Conservation (phyloP, 2,329 filamentous ascomycete genomes). For the Phyllosticta citribraziliensis region DNA sequence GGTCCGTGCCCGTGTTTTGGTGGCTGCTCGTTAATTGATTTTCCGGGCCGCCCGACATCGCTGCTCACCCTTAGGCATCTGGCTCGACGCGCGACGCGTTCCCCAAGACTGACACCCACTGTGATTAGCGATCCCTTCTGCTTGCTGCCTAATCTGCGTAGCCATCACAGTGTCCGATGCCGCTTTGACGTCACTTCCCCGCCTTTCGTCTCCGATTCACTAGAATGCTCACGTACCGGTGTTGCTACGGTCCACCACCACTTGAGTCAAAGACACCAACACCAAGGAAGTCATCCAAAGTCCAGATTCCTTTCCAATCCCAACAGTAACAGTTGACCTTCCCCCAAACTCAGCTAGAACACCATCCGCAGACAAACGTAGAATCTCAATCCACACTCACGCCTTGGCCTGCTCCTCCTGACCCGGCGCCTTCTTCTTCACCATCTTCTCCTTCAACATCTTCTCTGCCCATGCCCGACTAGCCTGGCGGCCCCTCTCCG, state of each 20-base stretch:
- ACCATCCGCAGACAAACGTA: background rate
- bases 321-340: background rate
- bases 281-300: too few relatives aligned
- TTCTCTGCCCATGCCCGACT: slow-evolving; percentile 42
- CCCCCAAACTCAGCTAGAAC: background rate
- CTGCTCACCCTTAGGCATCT: background rate
- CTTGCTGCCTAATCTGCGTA: background rate
- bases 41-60: background rate
- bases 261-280: too few relatives aligned
- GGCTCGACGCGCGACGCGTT: background rate
- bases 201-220: background rate
- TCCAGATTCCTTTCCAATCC: background rate
- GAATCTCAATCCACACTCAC: background rate
- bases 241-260: too few relatives aligned
- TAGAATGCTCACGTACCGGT: background rate
- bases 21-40: slow-evolving; percentile 1
- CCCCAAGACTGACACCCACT: background rate
- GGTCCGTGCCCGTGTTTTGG: slow-evolving; percentile 1
- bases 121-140: background rate
- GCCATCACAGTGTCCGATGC: background rate
- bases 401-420: slow-evolving; percentile 7
- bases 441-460: slow-evolving; percentile 29
- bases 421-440: slow-evolving; percentile 21
- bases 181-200: background rate
- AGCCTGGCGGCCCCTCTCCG: slow-evolving; percentile 34